Evolutionary conservation across 116 monocot genomes (phyloP).

Genomic region (Iris pallida): DNA sequence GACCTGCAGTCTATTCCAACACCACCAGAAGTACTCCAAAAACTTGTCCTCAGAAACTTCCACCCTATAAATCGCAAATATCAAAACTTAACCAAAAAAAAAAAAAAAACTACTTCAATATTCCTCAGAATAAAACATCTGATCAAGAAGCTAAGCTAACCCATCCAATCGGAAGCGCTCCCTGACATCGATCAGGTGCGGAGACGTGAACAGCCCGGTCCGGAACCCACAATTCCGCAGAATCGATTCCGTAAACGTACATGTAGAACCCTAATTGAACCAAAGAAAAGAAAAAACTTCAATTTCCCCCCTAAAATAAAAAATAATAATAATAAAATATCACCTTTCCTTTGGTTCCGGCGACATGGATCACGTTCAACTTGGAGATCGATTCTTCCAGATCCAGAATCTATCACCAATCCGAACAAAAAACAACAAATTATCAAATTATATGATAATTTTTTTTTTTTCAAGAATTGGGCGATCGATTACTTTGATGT

Average conservation of each 20-base stretch:
- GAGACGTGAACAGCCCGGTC: constrained; percentile 86
- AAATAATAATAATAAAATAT: not conserved
- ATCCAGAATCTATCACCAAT: constrained; percentile 54
- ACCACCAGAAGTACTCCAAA: constrained; percentile 91
- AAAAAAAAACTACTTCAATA: not conserved
- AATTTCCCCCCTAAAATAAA: too few relatives aligned
- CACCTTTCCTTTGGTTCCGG: constrained; percentile 96
- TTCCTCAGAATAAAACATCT: not conserved
- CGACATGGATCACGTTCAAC: constrained; percentile 80
- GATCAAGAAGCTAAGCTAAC: constrained; percentile 23
- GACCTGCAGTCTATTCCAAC: constrained; percentile 81
- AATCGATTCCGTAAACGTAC: constrained; percentile 79
- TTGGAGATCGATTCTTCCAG: constrained; percentile 47
- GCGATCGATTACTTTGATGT: constrained; percentile 36
- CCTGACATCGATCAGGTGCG: constrained; percentile 87
- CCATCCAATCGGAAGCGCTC: constrained; percentile 82
- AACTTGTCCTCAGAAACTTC: constrained; percentile 92
- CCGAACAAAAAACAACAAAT: too few relatives aligned
- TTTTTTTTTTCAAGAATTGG: too few relatives aligned
- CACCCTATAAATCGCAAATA: constrained; percentile 25
- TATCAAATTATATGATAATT: too few relatives aligned
- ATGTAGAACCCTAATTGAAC: constrained; percentile 67
- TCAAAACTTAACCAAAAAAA: not conserved
- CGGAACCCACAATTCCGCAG: constrained; percentile 61
- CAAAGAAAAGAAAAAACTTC: not conserved